A percentile compares a stretch with the other conserved stretches of the same genome.
Conservation (phyloP, 2,329 filamentous ascomycete genomes). For the Scopulariopsis brevicaulis region DNA sequence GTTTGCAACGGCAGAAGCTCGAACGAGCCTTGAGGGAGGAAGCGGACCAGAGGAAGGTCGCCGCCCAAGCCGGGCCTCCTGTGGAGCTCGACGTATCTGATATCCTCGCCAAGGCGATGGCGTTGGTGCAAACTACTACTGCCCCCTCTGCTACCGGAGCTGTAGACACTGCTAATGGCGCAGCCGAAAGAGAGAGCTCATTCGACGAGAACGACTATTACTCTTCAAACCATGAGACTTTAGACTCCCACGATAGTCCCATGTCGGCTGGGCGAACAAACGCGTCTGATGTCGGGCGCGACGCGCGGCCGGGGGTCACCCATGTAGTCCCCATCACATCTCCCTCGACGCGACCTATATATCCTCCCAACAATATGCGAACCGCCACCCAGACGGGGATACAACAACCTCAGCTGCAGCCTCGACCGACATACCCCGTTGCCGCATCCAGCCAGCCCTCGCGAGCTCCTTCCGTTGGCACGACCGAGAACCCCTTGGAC, state of each 20-base stretch:
- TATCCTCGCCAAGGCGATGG: conserved; percentile 59
- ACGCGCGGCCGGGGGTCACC: not conserved
- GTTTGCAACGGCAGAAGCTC: conserved; percentile 68
- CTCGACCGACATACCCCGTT: not conserved
- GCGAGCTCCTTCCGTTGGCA: not conserved
- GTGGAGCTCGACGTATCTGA: conserved; percentile 60
- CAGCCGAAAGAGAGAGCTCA: conserved; percentile 56
- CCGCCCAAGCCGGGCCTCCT: conserved; percentile 37
- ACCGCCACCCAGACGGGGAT: not conserved
- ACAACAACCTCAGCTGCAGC: not conserved
- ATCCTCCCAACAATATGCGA: not conserved
- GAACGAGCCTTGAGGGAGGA: conserved; percentile 71
- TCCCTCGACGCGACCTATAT: not conserved
- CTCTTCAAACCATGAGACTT: conserved; percentile 84
- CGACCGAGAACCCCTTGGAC: not conserved
- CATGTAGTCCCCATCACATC: not conserved
- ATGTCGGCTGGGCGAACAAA: not conserved
- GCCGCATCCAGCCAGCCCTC: not conserved
- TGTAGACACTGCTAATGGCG: conserved; percentile 46
- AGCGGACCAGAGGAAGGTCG: conserved; percentile 47
- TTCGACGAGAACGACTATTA: conserved; percentile 94
- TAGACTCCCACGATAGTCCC: conserved; percentile 29
- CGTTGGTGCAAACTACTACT: conserved; percentile 50
- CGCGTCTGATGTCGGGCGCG: not conserved
- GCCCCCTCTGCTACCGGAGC: conserved; percentile 4